A percentile compares a stretch with the other conserved stretches of the same genome.
Evolutionary conservation across 1,139 yeast genomes (phyloP).

Genomic region (Blastobotrys proliferans): DNA sequence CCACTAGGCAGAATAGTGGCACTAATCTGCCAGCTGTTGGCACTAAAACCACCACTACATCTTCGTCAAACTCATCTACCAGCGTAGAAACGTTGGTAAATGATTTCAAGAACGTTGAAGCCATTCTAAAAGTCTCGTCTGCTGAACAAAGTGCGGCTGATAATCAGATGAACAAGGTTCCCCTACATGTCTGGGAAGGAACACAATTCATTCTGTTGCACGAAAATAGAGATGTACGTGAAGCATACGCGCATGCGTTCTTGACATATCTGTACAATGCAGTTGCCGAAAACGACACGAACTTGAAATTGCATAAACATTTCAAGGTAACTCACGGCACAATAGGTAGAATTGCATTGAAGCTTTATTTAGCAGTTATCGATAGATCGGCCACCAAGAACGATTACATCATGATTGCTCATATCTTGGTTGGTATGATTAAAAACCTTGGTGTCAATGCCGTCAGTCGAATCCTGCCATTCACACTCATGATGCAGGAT

Average conservation of each 20-base stretch:
- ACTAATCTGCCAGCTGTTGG: constrained; percentile 5
- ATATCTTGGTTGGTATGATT: constrained; percentile 21
- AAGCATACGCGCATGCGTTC: constrained; percentile 28
- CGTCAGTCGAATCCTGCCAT: constrained; percentile 20
- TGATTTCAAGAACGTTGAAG: constrained; percentile 26
- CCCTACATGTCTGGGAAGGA: constrained; percentile 33
- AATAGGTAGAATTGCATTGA: constrained; percentile 22
- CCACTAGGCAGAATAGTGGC: constrained; percentile 4
- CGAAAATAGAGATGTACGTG: constrained; percentile 26
- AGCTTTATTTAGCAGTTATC: constrained; percentile 18
- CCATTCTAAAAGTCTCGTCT: constrained; percentile 17
- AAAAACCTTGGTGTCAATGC: constrained; percentile 20
- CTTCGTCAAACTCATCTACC: background rate
- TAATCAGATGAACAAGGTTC: constrained; percentile 19
- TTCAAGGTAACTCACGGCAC: constrained; percentile 24
- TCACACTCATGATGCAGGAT: constrained; percentile 21
- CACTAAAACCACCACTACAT: background rate
- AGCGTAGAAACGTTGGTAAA: constrained; percentile 15
- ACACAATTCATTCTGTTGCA: constrained; percentile 32
- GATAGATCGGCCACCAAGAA: constrained; percentile 15
- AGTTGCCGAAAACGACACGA: constrained; percentile 16
- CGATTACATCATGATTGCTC: constrained; percentile 21
- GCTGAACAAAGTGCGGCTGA: constrained; percentile 4
- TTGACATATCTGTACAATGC: constrained; percentile 22
- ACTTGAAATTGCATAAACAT: constrained; percentile 12